Evolutionary conservation across 1,284 basidiomycete species (phyloP).

Genomic region (Trichosporon coremiiforme): DNA sequence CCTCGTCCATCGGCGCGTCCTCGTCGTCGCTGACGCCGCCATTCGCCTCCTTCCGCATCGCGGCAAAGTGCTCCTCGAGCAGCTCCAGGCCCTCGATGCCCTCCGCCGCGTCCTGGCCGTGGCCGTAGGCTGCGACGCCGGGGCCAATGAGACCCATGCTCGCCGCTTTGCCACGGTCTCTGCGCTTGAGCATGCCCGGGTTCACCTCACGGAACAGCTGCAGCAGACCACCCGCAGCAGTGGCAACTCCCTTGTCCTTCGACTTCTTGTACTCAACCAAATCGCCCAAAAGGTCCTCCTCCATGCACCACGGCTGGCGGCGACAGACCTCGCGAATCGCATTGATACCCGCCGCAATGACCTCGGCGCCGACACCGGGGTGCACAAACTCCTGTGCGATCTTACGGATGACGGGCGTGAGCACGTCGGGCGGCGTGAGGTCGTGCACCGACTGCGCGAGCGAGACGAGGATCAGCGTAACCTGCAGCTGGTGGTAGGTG

Average conservation of each 20-base stretch:
- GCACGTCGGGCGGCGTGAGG: conserved; percentile 88
- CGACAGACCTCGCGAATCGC: conserved; percentile 89
- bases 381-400: conserved; percentile 95
- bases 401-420: conserved; percentile 87
- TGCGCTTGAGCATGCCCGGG: conserved; percentile 83
- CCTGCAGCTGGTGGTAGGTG: conserved; percentile 86
- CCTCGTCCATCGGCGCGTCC: conserved; percentile 56
- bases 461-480: conserved; percentile 91
- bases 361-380: conserved; percentile 92
- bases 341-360: conserved; percentile 94
- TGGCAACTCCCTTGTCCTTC: conserved; percentile 88
- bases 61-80: conserved; percentile 79
- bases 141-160: conserved; percentile 68
- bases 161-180: conserved; percentile 89
- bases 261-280: conserved; percentile 93
- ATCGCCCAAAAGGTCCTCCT: conserved; percentile 85
- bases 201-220: conserved; percentile 96
- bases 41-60: conserved; percentile 67
- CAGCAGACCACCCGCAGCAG: conserved; percentile 82
- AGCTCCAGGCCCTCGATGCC: conserved; percentile 93
- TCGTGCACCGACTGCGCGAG: conserved; percentile 96
- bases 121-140: conserved; percentile 78
- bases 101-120: conserved; percentile 66
- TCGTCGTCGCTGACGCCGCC: conserved; percentile 59
- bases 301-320: conserved; percentile 93